These are phyloP conservation scores for Saksenaea vasiformis DNA, from an alignment of 371 early-diverging fungal genomes.

Conservation along the genomic window DNA sequence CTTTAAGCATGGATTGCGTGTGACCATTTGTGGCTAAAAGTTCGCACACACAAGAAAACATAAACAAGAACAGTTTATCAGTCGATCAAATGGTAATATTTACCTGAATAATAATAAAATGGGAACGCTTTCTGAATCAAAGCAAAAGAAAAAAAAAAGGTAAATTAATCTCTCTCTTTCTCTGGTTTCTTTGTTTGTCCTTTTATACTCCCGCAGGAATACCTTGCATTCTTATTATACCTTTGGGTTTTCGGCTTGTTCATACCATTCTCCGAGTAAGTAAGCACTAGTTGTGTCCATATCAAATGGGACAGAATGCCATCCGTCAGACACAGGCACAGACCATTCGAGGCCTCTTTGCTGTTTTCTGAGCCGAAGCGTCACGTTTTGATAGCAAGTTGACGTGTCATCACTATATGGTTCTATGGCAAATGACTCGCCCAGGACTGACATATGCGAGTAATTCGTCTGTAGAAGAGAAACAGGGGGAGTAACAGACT, in stretches of 20 bases:
- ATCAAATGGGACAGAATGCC: slow-evolving; percentile 34
- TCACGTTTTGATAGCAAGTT: slow-evolving; percentile 32
- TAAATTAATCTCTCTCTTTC: not conserved
- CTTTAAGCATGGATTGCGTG: slow-evolving; percentile 48
- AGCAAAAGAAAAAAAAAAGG: not conserved
- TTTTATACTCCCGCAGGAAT: not conserved
- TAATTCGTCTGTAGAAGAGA: not conserved
- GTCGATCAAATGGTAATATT: not conserved
- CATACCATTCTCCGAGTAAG: slow-evolving; percentile 46
- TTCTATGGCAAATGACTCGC: not conserved
- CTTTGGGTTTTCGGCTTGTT: slow-evolving; percentile 9
- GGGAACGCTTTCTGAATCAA: slow-evolving; percentile 35
- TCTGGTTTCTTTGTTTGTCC: not conserved
- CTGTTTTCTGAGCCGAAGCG: slow-evolving; percentile 53
- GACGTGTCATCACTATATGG: not conserved
- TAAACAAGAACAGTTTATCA: not conserved
- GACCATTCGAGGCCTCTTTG: slow-evolving; percentile 33
- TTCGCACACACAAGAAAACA: not conserved
- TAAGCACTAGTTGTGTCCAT: slow-evolving; percentile 45
- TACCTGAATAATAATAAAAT: slow-evolving; percentile 27
- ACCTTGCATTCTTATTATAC: not conserved
- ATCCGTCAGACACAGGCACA: slow-evolving; percentile 28
- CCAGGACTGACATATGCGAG: not conserved
- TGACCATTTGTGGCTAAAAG: slow-evolving; percentile 43
- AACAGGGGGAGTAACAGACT: not conserved